Evolutionary conservation across 2,329 filamentous ascomycete genomes (phyloP), one percentile per base, ranked within the genome.

Genomic region (Phialocephala sp.): DNA sequence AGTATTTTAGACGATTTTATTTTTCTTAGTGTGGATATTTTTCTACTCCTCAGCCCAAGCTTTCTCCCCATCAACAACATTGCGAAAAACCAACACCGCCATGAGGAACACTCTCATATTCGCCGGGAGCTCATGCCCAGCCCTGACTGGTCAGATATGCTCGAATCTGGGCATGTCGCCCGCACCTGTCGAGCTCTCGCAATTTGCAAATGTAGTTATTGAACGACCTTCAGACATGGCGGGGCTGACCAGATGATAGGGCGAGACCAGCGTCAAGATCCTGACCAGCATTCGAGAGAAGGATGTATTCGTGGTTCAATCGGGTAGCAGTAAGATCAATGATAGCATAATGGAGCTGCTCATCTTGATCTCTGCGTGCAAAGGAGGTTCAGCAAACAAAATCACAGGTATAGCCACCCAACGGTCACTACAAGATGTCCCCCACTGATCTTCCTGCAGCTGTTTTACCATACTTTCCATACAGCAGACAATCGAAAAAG

Each of bases 331-430:
- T 77, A 93, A 91, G 81, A 97, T 97, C 85, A 99, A 99, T 79
- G 95, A 99, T 81, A 96, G 93, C 76, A 93, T 99, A 77, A 97
- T 99, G 93, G 95, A 99, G 84, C 86, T 99, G 77, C 87, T 99
- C 77, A 98, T 99, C 80, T 97, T 99, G 92, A 97, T 98, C 75
- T 95, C 92, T 71, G 95, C 95, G 72, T 99, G 95, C 86, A 98
- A 97, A 80, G 94, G 95, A 76, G 95, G 94, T 71, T 98, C 95
- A 62, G 92, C 95, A 69, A 97, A 94, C 83, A 97, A 95, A 75
- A 91, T 98, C 77, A 98, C 94, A 73, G 94, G 94, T 97, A 84
- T 73, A 86, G 79, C 43, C 12, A 62, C 41, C 43, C 57, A 24
- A 60, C 20, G 14, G 12, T 35, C 24, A 24, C 24, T n/a, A 24